Conservation (phyloP, 2,329 filamentous ascomycete genomes). For the Aureobasidium sp. region DNA sequence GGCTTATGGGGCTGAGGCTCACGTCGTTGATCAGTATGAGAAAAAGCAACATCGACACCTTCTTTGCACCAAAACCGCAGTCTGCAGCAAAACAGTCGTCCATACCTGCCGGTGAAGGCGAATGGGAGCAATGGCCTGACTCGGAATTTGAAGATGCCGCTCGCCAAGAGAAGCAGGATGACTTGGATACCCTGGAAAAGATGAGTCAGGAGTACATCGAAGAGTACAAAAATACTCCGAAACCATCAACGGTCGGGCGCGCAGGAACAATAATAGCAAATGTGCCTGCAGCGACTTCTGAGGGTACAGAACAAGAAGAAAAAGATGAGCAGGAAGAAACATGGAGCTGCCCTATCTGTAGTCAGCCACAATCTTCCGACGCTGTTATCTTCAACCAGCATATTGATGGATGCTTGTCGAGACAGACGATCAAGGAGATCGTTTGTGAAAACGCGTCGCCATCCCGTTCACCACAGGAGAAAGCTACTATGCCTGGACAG, state of each 20-base stretch:
- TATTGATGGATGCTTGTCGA: slow-evolving; percentile 83
- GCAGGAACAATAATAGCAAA: slow-evolving; percentile 16
- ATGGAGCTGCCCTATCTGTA: slow-evolving; percentile 87
- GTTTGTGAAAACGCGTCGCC: slow-evolving; percentile 46
- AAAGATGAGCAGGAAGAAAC: slow-evolving; percentile 34
- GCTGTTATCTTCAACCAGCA: slow-evolving; percentile 81
- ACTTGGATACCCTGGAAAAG: slow-evolving; percentile 53
- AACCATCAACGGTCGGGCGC: not conserved
- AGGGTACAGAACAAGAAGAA: slow-evolving; percentile 18
- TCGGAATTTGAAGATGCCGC: slow-evolving; percentile 57
- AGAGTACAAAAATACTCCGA: slow-evolving; percentile 31
- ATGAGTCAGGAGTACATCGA: slow-evolving; percentile 43
- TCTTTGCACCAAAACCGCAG: slow-evolving; percentile 59
- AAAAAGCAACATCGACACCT: slow-evolving; percentile 63
- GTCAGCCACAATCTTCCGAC: slow-evolving; percentile 63
- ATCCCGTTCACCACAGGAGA: slow-evolving; percentile 12
- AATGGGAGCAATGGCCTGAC: slow-evolving; percentile 63
- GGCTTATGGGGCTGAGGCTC: slow-evolving; percentile 81
- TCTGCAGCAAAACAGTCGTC: slow-evolving; percentile 18
- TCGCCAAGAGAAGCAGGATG: slow-evolving; percentile 50
- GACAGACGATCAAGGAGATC: slow-evolving; percentile 75
- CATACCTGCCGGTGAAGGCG: slow-evolving; percentile 36
- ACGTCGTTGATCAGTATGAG: slow-evolving; percentile 82
- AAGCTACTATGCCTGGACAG: slow-evolving; percentile 14
- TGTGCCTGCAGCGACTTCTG: slow-evolving; percentile 15